Conservation (phyloP, 306 rosid species). For the Lithocarpus polystachyus region DNA sequence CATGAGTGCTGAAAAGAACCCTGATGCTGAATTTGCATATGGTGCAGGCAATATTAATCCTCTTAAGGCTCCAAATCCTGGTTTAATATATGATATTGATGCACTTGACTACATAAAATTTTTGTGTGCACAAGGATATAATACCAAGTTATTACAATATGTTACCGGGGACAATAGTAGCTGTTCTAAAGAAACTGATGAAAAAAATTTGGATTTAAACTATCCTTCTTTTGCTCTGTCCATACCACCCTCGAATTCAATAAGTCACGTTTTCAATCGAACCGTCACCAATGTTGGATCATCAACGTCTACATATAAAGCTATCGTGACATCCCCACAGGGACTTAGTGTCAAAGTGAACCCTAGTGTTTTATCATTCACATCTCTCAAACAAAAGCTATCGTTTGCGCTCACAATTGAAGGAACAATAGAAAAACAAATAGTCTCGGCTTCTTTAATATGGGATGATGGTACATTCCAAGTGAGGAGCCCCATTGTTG, state of each 20-base stretch:
- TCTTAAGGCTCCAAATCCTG: conserved; percentile 34
- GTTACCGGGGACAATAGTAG: conserved; percentile 4
- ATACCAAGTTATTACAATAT: neutral
- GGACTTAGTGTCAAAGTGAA: conserved; percentile 23
- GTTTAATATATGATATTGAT: conserved; percentile 33
- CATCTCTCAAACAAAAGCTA: conserved; percentile 22
- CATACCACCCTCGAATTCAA: neutral
- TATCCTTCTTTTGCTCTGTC: conserved; percentile 49
- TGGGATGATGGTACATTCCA: conserved; percentile 34
- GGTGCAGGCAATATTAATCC: conserved; percentile 47
- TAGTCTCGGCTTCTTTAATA: conserved; percentile 28
- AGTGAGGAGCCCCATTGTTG: conserved; percentile 38
- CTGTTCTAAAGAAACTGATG: neutral
- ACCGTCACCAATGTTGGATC: conserved; percentile 9
- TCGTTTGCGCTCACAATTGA: conserved; percentile 21
- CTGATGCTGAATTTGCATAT: conserved; percentile 42
- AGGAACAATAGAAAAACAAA: neutral
- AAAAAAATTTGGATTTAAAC: conserved; percentile 24
- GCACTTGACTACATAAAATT: conserved; percentile 31
- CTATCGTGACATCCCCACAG: neutral
- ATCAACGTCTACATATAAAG: neutral
- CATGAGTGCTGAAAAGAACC: conserved; percentile 24
- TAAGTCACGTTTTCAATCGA: neutral
- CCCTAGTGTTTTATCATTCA: conserved; percentile 30
- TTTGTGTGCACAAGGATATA: conserved; percentile 41